Evolutionary conservation across 371 early-diverging fungal genomes (phyloP), one percentile per base, ranked within the genome.

Genomic region (Syncephalastrum monosporum): DNA sequence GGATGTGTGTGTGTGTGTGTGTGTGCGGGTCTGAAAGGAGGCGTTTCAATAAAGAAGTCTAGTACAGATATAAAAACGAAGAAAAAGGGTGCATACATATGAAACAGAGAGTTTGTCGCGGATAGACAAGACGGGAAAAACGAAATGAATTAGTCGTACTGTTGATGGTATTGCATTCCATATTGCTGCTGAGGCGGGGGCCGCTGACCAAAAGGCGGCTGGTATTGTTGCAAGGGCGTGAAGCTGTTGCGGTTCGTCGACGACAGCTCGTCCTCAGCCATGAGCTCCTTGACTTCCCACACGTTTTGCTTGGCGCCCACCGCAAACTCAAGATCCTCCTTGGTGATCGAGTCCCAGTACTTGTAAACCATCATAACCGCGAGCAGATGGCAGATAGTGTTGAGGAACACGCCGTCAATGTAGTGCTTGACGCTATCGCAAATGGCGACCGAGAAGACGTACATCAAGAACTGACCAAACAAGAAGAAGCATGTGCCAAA

Each of bases 281-380:
- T 63, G 48, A 83, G 73, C 64, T 95, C 95, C 77, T 91, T 91
- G 61, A 92, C 88, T 78, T 97, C 96, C 97, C 97, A 97, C 3
- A 90, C 86, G 60, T 93, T 91, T 56, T 83, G 84, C 69, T 91
- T 94, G 21, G 91, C 86, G 43, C 93, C 93, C 25, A 98, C 96
- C 21, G 90, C 87, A 72, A 96, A 98, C 79, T 98, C 98, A 29
- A 97, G 77, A 69, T 97, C 98, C 69, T 98, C 98, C 77, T 96
- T 96, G 42, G 98, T 97, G 66, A 98, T 96, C 16, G 91, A 90
- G 71, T 98, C 97, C 98, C 98, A 98, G 81, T 93, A 98, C 79
- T 98, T 98, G 85, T 97, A 98, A 8, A 97, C 92, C 97, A 98
- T 97, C 98, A 98, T 97, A 47, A 98, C 95, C 24, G 90, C 87